Evolutionary conservation across 176 grass and related monocot genomes (phyloP).

Genomic region (Hsuehochloa calcarea): DNA sequence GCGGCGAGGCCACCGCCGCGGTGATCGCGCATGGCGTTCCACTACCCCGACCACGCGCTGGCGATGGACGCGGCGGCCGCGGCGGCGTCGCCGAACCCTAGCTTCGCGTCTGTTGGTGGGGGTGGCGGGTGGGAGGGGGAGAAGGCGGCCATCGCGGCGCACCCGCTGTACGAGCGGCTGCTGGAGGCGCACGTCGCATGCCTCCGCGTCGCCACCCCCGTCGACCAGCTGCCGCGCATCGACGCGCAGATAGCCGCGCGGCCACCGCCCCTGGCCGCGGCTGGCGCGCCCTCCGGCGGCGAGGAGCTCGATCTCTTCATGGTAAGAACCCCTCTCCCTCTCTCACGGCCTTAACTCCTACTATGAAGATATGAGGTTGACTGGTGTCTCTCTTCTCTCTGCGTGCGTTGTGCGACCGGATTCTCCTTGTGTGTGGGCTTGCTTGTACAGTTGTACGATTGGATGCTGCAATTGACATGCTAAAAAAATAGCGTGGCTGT

Average conservation of each 20-base stretch:
- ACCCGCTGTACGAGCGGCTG: conserved; percentile 91
- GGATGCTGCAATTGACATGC: background rate
- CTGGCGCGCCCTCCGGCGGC: conserved; percentile 37
- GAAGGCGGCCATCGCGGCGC: conserved; percentile 83
- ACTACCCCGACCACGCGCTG: conserved; percentile 50
- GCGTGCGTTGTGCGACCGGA: background rate
- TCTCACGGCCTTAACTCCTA: background rate
- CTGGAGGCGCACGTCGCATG: conserved; percentile 89
- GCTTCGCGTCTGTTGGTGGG: background rate
- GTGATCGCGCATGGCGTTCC: conserved; percentile 40
- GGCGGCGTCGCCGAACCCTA: conserved; percentile 14
- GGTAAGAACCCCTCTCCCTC: conserved; percentile 34
- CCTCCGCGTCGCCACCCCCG: conserved; percentile 90
- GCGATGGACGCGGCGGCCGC: conserved; percentile 33
- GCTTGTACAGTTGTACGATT: background rate
- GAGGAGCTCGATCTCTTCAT: conserved; percentile 99
- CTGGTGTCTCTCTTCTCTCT: background rate
- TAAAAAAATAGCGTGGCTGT: background rate
- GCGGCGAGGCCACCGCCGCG: background rate
- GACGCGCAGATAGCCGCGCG: conserved; percentile 82
- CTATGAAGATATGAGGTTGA: background rate
- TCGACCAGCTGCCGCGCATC: conserved; percentile 90
- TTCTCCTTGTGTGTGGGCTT: background rate
- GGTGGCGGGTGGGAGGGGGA: conserved; percentile 46
- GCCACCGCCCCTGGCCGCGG: conserved; percentile 46